phyloP scores from a whole-genome alignment of 208 protist genomes.

The Trypanosoma platydactyli region DNA sequence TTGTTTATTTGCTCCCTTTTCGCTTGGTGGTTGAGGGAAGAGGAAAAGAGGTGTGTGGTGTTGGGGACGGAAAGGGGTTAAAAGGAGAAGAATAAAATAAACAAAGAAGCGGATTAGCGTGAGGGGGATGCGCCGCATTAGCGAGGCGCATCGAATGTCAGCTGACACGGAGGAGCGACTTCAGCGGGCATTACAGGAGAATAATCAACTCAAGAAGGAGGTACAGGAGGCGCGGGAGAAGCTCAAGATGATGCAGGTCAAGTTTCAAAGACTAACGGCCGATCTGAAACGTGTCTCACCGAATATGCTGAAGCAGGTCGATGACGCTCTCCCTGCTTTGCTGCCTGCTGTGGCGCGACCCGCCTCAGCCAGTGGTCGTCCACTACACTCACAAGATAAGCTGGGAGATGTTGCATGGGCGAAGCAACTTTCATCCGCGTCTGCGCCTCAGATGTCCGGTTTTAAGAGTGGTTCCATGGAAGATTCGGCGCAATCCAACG shows the following conservation, averaged over 20 bases:
- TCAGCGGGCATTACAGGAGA: slow-evolving; percentile 72
- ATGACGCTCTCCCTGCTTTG: slow-evolving; percentile 4
- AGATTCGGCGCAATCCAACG: slow-evolving; percentile 16
- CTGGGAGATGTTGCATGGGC: neutral
- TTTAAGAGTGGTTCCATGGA: neutral
- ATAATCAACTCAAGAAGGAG: slow-evolving; percentile 57
- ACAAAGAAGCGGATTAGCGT: neutral
- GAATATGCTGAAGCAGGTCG: slow-evolving; percentile 7
- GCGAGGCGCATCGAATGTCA: slow-evolving; percentile 6
- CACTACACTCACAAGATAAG: neutral
- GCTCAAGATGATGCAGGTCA: slow-evolving; percentile 59
- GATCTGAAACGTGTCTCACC: slow-evolving; percentile 44
- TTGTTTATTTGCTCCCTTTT: neutral
- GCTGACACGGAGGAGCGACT: slow-evolving; percentile 60
- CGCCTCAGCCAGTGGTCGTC: neutral
- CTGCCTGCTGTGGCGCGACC: neutral
- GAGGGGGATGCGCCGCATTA: slow-evolving; percentile 8
- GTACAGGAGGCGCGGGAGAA: slow-evolving; percentile 60
- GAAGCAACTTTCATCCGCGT: neutral
- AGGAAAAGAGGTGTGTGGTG: neutral
- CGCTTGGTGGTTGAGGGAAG: slow-evolving; percentile 3
- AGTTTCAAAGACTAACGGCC: slow-evolving; percentile 71
- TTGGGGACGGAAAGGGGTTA: neutral
- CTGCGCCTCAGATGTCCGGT: neutral
- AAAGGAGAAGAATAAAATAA: neutral